phyloP scores from a whole-genome alignment of 2,329 filamentous ascomycete genomes.

The Talaromyces amestolkiae region DNA sequence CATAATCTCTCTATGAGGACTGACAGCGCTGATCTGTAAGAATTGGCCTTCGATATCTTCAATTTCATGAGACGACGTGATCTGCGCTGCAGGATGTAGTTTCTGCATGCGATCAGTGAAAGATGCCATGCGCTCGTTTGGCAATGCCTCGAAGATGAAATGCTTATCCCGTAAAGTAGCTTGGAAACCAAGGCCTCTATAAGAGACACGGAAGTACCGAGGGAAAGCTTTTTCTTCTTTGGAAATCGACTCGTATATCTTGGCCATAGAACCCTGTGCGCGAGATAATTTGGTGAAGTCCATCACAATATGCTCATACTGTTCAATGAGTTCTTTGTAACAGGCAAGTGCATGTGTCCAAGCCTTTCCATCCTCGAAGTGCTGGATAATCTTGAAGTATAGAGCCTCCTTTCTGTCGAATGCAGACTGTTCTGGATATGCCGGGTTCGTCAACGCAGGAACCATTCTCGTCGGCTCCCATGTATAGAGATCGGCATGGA shows the following conservation, averaged over 20 bases:
- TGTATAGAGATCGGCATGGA: slow-evolving; percentile 89
- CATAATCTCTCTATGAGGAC: slow-evolving; percentile 73
- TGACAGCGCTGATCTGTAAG: slow-evolving; percentile 76
- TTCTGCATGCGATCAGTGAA: slow-evolving; percentile 93
- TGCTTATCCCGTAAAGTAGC: slow-evolving; percentile 78
- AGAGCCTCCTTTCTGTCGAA: slow-evolving; percentile 92
- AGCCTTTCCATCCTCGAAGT: slow-evolving; percentile 90
- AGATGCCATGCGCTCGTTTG: slow-evolving; percentile 70
- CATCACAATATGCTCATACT: slow-evolving; percentile 86
- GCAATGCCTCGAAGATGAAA: slow-evolving; percentile 82
- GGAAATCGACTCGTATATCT: slow-evolving; percentile 82
- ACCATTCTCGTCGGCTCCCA: slow-evolving; percentile 75
- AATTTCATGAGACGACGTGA: slow-evolving; percentile 66
- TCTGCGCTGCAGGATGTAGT: slow-evolving; percentile 80
- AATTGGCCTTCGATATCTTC: slow-evolving; percentile 90
- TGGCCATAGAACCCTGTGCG: slow-evolving; percentile 84
- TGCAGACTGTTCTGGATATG: slow-evolving; percentile 76
- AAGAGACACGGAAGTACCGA: slow-evolving; percentile 88
- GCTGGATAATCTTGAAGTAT: slow-evolving; percentile 91
- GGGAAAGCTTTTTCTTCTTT: slow-evolving; percentile 75
- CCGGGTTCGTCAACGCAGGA: slow-evolving; percentile 66
- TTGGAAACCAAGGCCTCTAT: slow-evolving; percentile 86
- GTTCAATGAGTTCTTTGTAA: slow-evolving; percentile 85
- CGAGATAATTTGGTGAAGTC: slow-evolving; percentile 90
- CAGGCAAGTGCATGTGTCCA: slow-evolving; percentile 86